phyloP scores from a whole-genome alignment of 768 basidiomycete species.

The Royoungia palumana region DNA sequence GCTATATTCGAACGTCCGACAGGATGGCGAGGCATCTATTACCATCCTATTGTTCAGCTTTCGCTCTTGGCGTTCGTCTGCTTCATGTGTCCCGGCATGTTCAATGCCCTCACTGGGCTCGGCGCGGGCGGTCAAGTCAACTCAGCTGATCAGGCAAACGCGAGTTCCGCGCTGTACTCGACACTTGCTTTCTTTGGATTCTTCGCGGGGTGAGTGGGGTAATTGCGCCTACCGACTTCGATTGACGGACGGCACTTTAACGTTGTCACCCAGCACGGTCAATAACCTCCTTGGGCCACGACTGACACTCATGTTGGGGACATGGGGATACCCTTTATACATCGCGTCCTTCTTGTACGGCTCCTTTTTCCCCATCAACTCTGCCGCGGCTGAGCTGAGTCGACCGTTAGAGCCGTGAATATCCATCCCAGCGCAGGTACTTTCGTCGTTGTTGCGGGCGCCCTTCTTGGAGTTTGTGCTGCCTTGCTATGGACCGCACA shows the following conservation, averaged over 20 bases:
- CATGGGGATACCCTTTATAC: slow-evolving; percentile 51
- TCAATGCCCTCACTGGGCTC: slow-evolving; percentile 76
- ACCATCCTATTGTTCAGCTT: slow-evolving; percentile 45
- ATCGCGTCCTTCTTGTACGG: slow-evolving; percentile 45
- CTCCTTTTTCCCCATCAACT: not conserved
- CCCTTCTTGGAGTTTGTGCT: slow-evolving; percentile 48
- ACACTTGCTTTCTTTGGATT: slow-evolving; percentile 61
- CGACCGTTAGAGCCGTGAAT: slow-evolving; percentile 41
- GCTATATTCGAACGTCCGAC: slow-evolving; percentile 44
- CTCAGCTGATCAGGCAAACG: slow-evolving; percentile 59
- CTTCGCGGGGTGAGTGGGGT: slow-evolving; percentile 58
- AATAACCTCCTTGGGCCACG: slow-evolving; percentile 66
- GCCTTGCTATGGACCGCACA: slow-evolving; percentile 54
- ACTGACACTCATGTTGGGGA: slow-evolving; percentile 47
- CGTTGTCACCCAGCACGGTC: slow-evolving; percentile 48
- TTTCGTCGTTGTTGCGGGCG: slow-evolving; percentile 49
- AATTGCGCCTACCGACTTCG: not conserved
- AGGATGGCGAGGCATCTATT: slow-evolving; percentile 54
- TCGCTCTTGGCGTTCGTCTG: slow-evolving; percentile 60
- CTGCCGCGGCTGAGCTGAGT: not conserved
- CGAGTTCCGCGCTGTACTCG: slow-evolving; percentile 63
- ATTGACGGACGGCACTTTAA: no score
- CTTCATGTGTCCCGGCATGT: slow-evolving; percentile 64
- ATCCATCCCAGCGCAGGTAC: slow-evolving; percentile 37
- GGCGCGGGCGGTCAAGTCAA: slow-evolving; percentile 79